Conservation (phyloP, 225 moss, liverwort and hornwort genomes). For the Pseudoscleropodium purum region DNA sequence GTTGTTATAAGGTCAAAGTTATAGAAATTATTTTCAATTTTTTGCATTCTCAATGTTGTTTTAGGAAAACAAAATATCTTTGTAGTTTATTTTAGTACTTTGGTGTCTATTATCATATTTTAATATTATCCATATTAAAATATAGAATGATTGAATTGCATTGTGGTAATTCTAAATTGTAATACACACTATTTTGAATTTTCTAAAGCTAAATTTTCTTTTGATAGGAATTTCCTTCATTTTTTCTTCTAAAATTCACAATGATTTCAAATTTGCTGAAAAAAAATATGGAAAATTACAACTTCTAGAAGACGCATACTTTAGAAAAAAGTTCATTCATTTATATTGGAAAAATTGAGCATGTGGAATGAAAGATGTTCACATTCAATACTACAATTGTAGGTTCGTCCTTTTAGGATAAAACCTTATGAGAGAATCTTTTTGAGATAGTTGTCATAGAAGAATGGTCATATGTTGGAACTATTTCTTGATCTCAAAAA, state of each 20-base stretch:
- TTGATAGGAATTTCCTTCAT: neutral
- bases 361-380: no score
- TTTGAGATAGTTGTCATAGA: neutral
- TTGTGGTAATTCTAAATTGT: neutral
- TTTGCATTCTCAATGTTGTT: neutral
- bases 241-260: neutral
- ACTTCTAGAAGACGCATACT: neutral
- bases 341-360: neutral
- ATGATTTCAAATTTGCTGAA: neutral
- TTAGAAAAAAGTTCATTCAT: neutral
- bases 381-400: no score
- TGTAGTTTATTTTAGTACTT: neutral
- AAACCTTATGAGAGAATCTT: neutral
- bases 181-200: neutral
- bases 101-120: neutral
- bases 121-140: no score
- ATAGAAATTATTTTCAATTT: neutral
- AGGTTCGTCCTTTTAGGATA: neutral
- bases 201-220: neutral
- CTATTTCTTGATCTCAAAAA: neutral
- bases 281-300: neutral
- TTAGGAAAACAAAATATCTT: fast-evolving
- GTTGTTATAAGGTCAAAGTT: fast-evolving
- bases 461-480: neutral
- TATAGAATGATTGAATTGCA: neutral